Evolutionary conservation across 2,329 filamentous ascomycete species (phyloP), one percentile per base, ranked within the genome.

Genomic region (Chrysoporthe austroafricana): DNA sequence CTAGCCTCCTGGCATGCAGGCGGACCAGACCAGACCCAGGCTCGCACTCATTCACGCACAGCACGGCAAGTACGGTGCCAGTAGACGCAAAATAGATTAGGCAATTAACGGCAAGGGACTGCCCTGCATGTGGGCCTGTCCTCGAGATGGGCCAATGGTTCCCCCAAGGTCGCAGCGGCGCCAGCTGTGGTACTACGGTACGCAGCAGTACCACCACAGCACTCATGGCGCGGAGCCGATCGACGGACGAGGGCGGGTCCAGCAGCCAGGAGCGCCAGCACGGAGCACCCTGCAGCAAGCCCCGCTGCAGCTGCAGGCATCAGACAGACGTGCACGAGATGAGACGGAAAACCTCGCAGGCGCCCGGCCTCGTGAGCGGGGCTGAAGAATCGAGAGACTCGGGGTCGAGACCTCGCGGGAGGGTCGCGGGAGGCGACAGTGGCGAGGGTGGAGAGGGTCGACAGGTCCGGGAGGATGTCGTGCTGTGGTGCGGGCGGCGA

Each of bases 1-100:
- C 62, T 68, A 69, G 68, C 65, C 63, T 63, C 66, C 66, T 66
- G 62, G 66, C 62, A 63, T 69, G 68, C 68, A 69, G 67, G 60
- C 46, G 59, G 34, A 43, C 59, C 52, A 60, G 61, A 56, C 61
- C n/a, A 63, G 16, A 34, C 21, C 62, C 50, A 56, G 52, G 50
- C n/a, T 62, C 34, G 34, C 46, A 62, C 42, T 26, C 34, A 52
- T 60, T 60, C 44, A 9, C 9, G 21, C 6, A 26, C 14, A 58
- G 56, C 39, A 50, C 46, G 7, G 14, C 14, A 13, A 13, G 46
- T 50, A 21, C 14, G 14, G 13, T 54, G 11, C 44, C 50, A 54
- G 50, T 32, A 32, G 26, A 39, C 34, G 34, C 54, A n/a, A 21
- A 46, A 34, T 61, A 43, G 57, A 60, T 60, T 61, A 34, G 58